Evolutionary conservation across 345 rosid species (phyloP), one percentile per base, ranked within the genome.

Genomic region (Pugionium cornutum): DNA sequence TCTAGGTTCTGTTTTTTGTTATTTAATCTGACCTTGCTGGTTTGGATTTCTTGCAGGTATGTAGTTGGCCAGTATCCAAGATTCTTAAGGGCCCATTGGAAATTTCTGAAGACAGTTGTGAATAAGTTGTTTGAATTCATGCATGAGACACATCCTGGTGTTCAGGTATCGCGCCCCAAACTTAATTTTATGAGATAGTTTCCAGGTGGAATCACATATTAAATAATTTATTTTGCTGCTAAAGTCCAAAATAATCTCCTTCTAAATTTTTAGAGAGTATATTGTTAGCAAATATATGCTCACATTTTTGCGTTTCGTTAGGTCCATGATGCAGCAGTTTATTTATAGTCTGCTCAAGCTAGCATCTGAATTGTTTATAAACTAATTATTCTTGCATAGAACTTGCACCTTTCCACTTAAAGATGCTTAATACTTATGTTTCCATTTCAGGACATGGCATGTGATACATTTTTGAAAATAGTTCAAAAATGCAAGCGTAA

Each of bases 91-190:
- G 95, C 99, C 35, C 96, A 95, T 47, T 95, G 97, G 97, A 95
- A 95, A 79, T 95, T 95, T 76, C 61, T 91, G 78, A 95, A 95
- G 78, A 95, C 97, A 72, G 96, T 95, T 82, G 96, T 89, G 48
- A 88, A 91, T 76, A 95, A 95, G 79, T 58, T 95, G 86, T 91
- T 91, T 65, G 99, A 95, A 78, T 95, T 95, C 79, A 91, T 95
- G 99, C 97, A 95, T 63, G 99, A 95, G 82, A 82, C 91, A 8
- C 99, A 95, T 84, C 99, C 97, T 7, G 97, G 99, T 65, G 97
- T 95, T 72, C 99, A 94, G 99, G 97, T 94, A 60, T 53, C 51
- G 2, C 33, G 62, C 53, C 55, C 52, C 52, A 11, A 33, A 53
- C 31, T 62, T 56, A 53, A 39, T 28, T 9, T 34, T 18, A 9